Evolutionary conservation across 441 rosid species (phyloP).

Genomic region (Sinapis alba): DNA sequence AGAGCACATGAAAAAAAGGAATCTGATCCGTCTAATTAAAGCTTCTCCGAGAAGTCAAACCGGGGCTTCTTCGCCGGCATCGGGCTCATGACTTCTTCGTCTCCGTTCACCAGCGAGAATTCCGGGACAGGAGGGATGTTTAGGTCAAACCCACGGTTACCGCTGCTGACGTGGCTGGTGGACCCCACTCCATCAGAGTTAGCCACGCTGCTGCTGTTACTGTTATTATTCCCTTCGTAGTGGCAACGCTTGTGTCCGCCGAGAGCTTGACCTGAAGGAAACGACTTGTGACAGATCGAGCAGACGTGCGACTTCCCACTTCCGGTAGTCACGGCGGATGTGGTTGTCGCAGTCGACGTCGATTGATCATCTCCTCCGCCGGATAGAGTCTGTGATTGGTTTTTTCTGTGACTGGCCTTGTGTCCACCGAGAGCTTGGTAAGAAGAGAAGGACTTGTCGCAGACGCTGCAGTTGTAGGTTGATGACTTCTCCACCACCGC

Average conservation of each 20-base stretch:
- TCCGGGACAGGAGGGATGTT: conserved; percentile 76
- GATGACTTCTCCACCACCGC: conserved; percentile 23
- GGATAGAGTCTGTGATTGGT: conserved; percentile 36
- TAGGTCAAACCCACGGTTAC: conserved; percentile 61
- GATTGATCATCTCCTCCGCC: conserved; percentile 57
- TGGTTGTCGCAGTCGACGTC: conserved; percentile 37
- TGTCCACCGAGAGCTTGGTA: conserved; percentile 98
- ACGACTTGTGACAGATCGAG: conserved; percentile 76
- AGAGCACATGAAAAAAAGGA: conserved; percentile 5
- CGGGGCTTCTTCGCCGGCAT: conserved; percentile 68
- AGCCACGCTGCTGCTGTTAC: conserved; percentile 54
- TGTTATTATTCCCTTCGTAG: conserved; percentile 59
- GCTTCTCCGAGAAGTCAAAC: conserved; percentile 30
- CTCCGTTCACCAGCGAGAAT: conserved; percentile 48
- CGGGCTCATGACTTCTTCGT: conserved; percentile 88
- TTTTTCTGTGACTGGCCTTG: conserved; percentile 88
- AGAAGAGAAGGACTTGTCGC: conserved; percentile 76
- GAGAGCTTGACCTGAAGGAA: conserved; percentile 72
- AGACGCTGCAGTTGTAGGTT: conserved; percentile 72
- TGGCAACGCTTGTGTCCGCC: conserved; percentile 82
- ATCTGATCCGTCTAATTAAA: conserved; percentile 7
- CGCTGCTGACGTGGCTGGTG: conserved; percentile 36
- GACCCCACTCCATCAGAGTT: conserved; percentile 61
- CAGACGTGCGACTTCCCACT: conserved; percentile 73
- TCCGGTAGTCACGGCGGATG: conserved; percentile 33